phyloP scores from a whole-genome alignment of 179 eudicot species.

The Beta lomatogona region DNA sequence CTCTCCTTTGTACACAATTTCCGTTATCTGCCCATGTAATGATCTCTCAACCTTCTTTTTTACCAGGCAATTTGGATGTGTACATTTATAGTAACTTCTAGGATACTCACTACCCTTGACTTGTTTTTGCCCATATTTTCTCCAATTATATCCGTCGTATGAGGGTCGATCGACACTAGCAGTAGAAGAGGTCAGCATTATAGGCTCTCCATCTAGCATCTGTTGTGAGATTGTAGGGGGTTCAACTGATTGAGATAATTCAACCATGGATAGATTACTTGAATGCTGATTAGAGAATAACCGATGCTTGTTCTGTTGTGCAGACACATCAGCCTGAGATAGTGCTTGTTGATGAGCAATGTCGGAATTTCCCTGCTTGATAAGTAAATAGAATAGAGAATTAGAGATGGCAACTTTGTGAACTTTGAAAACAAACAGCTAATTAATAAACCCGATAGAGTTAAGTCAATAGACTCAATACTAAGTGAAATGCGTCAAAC shows the following conservation, averaged over 20 bases:
- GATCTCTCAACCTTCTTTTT: constrained; percentile 75
- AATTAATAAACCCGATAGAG: background rate
- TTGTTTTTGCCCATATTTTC: constrained; percentile 88
- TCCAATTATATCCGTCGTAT: constrained; percentile 80
- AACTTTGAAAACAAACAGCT: too few relatives aligned
- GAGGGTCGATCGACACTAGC: constrained; percentile 51
- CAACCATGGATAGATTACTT: constrained; percentile 25
- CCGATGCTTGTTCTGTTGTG: constrained; percentile 30
- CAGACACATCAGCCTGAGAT: constrained; percentile 36
- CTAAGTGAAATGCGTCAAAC: background rate
- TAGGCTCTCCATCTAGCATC: constrained; percentile 39
- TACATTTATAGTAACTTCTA: constrained; percentile 81
- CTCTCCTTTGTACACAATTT: constrained; percentile 81
- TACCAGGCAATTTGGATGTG: constrained; percentile 65
- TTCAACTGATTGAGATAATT: constrained; percentile 29
- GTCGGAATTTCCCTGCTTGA: constrained; percentile 44
- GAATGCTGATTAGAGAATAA: constrained; percentile 25
- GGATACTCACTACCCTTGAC: constrained; percentile 86
- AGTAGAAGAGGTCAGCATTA: constrained; percentile 31
- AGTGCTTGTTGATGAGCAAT: constrained; percentile 43
- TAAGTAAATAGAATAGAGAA: background rate
- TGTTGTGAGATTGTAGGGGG: constrained; percentile 30
- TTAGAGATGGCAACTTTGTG: too few relatives aligned
- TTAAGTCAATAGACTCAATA: background rate
- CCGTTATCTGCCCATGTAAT: constrained; percentile 64